Evolutionary conservation across 495 filamentous ascomycete genomes (phyloP).

Genomic region (Hypoxylon trugodes): DNA sequence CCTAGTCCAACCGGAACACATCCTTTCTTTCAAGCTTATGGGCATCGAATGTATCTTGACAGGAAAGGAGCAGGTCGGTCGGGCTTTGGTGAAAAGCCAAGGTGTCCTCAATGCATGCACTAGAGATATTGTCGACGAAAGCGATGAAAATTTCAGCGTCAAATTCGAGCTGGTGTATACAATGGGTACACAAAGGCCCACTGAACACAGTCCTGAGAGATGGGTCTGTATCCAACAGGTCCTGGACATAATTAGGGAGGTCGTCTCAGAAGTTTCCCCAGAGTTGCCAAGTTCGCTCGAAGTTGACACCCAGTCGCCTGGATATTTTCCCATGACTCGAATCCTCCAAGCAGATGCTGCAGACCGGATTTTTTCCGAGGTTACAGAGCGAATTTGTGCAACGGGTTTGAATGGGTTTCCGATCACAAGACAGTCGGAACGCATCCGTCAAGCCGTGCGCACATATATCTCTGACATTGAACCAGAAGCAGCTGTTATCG

Average conservation of each 20-base stretch:
- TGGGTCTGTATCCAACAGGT: constrained; percentile 69
- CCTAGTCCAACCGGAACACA: constrained; percentile 72
- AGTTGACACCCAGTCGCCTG: constrained; percentile 36
- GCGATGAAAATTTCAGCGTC: constrained; percentile 69
- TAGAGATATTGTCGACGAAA: constrained; percentile 70
- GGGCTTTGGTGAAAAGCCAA: constrained; percentile 52
- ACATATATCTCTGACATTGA: constrained; percentile 54
- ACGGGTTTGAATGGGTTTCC: constrained; percentile 52
- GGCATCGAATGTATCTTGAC: constrained; percentile 60
- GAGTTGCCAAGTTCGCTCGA: constrained; percentile 52
- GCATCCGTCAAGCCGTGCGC: constrained; percentile 48
- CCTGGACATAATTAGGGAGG: constrained; percentile 52
- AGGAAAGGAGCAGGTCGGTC: constrained; percentile 37
- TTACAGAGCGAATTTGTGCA: constrained; percentile 50
- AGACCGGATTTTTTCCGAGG: constrained; percentile 36
- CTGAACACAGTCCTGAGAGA: constrained; percentile 65
- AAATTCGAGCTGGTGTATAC: constrained; percentile 74
- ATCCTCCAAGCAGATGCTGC: constrained; percentile 51
- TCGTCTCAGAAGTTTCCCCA: constrained; percentile 33
- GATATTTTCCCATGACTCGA: constrained; percentile 56
- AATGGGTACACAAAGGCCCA: constrained; percentile 62
- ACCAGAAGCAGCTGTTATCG: constrained; percentile 43
- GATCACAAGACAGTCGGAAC: constrained; percentile 49
- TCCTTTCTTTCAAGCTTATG: constrained; percentile 74
- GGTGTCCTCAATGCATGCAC: constrained; percentile 51